Conservation (phyloP, 306 rosid species). For the Ormosia semicastrata region DNA sequence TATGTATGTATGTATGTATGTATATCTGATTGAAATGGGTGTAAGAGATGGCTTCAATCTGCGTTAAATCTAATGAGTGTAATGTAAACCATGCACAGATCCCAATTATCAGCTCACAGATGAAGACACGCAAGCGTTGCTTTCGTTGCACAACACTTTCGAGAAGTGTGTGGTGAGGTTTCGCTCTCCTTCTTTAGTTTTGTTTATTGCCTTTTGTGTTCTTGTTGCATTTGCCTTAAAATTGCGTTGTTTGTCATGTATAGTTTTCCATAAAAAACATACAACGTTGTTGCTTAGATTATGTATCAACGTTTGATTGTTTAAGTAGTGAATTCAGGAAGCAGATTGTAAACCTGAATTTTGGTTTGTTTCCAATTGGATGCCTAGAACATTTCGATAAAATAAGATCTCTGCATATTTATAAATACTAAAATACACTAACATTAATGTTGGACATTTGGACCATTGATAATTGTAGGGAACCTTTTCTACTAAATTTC, state of each 20-base stretch:
- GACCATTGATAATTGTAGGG: not conserved
- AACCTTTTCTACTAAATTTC: not conserved
- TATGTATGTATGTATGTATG: conserved; percentile 55
- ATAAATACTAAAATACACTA: not conserved
- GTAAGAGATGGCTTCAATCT: not conserved
- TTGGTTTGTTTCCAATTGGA: not conserved
- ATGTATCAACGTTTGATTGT: not conserved
- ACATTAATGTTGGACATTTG: not conserved
- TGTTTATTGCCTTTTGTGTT: not conserved
- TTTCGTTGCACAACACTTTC: conserved; percentile 61
- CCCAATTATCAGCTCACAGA: conserved; percentile 48
- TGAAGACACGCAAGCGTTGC: conserved; percentile 69
- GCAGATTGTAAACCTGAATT: not conserved
- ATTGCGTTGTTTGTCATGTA: not conserved
- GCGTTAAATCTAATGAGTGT: conserved; percentile 3
- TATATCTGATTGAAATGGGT: not conserved
- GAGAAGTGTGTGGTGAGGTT: conserved; percentile 88
- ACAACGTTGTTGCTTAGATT: not conserved
- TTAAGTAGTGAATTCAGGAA: not conserved
- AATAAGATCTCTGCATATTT: not conserved
- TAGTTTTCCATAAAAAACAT: not conserved
- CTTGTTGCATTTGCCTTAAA: not conserved
- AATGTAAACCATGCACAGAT: conserved; percentile 33
- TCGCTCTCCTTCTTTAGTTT: not conserved
- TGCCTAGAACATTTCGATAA: not conserved